Evolutionary conservation across 1,284 basidiomycete species (phyloP).

Genomic region (Puccinia hordei): DNA sequence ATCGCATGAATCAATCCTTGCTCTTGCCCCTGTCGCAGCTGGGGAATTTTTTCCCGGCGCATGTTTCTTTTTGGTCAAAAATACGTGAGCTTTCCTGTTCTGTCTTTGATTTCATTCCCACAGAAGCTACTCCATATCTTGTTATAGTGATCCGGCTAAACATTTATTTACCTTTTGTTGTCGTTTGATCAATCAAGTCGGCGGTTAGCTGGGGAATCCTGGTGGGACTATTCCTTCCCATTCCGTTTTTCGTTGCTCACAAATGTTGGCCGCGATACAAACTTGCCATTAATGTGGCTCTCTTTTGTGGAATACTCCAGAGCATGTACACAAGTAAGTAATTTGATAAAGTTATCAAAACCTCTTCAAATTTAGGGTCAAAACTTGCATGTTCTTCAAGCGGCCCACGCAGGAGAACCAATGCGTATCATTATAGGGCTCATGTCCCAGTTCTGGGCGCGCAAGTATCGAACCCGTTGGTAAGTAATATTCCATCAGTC

Average conservation of each 20-base stretch:
- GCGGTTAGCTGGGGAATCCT: conserved; percentile 2
- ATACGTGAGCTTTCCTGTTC: conserved; percentile 13
- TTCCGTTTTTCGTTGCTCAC: conserved; percentile 30
- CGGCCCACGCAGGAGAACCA: conserved; percentile 22
- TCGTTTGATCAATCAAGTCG: not conserved
- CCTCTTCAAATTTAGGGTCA: not conserved
- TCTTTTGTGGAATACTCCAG: conserved; percentile 11
- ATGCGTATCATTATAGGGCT: conserved; percentile 41
- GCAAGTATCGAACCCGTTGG: conserved; percentile 35
- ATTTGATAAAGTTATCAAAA: not conserved
- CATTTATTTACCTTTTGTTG: not conserved
- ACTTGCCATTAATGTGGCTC: conserved; percentile 14
- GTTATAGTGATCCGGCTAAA: too few species aligned
- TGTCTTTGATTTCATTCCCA: too few species aligned
- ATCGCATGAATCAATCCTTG: too few species aligned
- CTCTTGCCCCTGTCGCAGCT: not conserved
- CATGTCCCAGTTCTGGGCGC: conserved; percentile 39
- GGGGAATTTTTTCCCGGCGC: conserved; percentile 29
- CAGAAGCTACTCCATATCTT: not conserved
- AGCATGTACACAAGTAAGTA: conserved; percentile 3
- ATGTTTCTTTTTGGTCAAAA: conserved; percentile 31
- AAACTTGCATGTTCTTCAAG: not conserved
- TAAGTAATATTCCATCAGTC: not conserved
- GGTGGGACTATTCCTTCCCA: conserved; percentile 26
- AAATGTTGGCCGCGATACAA: conserved; percentile 30